Conservation (phyloP, 345 rosid genomes). For the Crucihimalaya himalaica region DNA sequence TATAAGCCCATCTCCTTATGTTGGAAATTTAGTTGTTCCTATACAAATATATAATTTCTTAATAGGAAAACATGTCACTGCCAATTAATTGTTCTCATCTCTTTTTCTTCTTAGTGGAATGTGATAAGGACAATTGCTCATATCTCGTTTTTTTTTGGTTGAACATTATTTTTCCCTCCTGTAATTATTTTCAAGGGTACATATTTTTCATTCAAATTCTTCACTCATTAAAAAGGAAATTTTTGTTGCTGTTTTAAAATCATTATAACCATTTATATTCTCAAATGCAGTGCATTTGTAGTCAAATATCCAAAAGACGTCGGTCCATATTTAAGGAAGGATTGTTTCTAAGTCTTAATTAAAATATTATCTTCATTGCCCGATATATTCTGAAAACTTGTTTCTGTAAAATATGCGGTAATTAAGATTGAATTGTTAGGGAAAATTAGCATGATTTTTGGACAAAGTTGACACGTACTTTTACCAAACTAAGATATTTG, state of each 20-base stretch:
- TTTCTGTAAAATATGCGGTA: neutral
- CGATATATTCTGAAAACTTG: neutral
- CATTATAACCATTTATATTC: neutral
- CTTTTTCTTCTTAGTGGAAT: slow-evolving; percentile 12
- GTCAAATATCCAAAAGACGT: neutral
- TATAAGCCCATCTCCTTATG: slow-evolving; percentile 32
- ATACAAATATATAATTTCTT: slow-evolving; percentile 18
- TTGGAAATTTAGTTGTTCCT: slow-evolving; percentile 23
- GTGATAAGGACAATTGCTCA: slow-evolving; percentile 36
- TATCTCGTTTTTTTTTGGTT: neutral
- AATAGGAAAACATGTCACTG: slow-evolving; percentile 29
- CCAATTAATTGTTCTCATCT: slow-evolving; percentile 34
- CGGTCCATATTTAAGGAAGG: neutral
- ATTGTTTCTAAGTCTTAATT: neutral
- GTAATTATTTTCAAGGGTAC: neutral
- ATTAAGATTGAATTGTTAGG: neutral
- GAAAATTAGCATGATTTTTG: neutral
- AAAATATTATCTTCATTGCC: neutral
- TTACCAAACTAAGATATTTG: neutral
- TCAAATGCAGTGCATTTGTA: neutral
- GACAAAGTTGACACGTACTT: slow-evolving; percentile 17
- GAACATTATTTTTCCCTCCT: neutral
- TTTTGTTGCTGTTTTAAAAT: neutral
- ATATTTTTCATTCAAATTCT: neutral
- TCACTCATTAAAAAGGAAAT: neutral